These are phyloP conservation scores for Caulochytrium protostelioides DNA, from an alignment of 371 early-diverging fungal genomes.

Conservation along the genomic window DNA sequence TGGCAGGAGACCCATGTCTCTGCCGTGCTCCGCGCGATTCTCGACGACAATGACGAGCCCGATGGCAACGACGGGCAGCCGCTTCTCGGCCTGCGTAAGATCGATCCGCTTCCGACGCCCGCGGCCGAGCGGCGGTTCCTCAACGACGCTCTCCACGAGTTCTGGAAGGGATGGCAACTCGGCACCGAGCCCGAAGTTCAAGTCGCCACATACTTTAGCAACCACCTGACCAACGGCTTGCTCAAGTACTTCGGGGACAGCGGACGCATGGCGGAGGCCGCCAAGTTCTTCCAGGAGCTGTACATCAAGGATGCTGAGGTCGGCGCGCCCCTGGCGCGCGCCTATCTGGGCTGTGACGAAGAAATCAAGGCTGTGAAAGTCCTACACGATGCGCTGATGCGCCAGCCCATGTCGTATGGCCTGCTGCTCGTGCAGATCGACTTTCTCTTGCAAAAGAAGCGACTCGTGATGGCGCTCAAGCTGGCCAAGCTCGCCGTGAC, in stretches of 20 bases:
- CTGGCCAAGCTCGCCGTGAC: slow-evolving; percentile 79
- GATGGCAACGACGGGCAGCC: slow-evolving; percentile 51
- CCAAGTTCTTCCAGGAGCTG: slow-evolving; percentile 52
- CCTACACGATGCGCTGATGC: slow-evolving; percentile 54
- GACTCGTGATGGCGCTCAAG: slow-evolving; percentile 47
- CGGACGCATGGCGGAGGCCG: slow-evolving; percentile 51
- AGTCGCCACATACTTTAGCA: slow-evolving; percentile 61
- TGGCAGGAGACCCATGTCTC: slow-evolving; percentile 82
- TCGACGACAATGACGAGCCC: slow-evolving; percentile 59
- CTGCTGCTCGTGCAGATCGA: slow-evolving; percentile 69
- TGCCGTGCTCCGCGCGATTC: slow-evolving; percentile 61
- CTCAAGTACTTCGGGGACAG: slow-evolving; percentile 68
- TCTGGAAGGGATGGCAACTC: slow-evolving; percentile 77
- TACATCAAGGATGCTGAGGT: slow-evolving; percentile 68
- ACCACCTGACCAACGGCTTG: slow-evolving; percentile 54
- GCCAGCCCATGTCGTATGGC: slow-evolving; percentile 54
- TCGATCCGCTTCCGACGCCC: slow-evolving; percentile 55
- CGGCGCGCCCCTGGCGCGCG: slow-evolving; percentile 55
- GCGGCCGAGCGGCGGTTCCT: slow-evolving; percentile 53
- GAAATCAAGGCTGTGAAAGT: slow-evolving; percentile 73
- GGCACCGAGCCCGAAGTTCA: slow-evolving; percentile 84
- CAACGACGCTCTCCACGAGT: slow-evolving; percentile 58
- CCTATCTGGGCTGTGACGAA: slow-evolving; percentile 56
- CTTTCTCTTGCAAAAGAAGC: slow-evolving; percentile 33
- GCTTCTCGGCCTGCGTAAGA: slow-evolving; percentile 50